Evolutionary conservation across 768 basidiomycete genomes (phyloP).

Genomic region (Panaeolus cyanescens): DNA sequence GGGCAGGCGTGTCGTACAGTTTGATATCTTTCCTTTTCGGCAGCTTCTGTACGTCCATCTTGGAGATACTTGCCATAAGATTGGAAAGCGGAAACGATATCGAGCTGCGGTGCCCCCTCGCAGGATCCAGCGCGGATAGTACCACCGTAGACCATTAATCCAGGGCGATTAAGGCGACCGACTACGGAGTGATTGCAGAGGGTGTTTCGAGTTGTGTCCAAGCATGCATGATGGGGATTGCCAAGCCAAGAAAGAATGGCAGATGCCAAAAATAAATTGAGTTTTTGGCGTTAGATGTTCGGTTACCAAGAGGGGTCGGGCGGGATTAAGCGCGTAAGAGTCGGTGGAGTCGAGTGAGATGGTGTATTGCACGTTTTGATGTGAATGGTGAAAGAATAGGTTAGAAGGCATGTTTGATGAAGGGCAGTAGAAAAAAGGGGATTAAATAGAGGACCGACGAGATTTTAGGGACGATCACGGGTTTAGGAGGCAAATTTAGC

Average conservation of each 20-base stretch:
- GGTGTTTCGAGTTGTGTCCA: too few species aligned
- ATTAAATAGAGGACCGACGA: neutral
- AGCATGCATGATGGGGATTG: neutral
- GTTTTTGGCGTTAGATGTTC: neutral
- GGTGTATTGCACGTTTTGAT: too few species aligned
- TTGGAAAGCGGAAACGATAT: constrained; percentile 98
- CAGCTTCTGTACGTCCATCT: constrained; percentile 80
- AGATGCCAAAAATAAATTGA: neutral
- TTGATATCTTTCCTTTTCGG: constrained; percentile 82
- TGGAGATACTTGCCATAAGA: constrained; percentile 94
- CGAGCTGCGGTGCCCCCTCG: constrained; percentile 83
- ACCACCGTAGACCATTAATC: constrained; percentile 97
- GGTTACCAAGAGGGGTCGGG: too few species aligned
- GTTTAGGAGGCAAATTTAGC: neutral
- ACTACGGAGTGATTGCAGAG: too few species aligned
- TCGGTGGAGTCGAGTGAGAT: neutral
- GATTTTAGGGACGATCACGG: neutral
- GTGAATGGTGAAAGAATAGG: too few species aligned
- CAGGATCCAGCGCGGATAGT: constrained; percentile 93
- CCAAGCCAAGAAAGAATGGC: neutral
- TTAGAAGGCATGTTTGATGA: neutral
- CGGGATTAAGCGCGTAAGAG: neutral
- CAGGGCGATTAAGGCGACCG: constrained; percentile 93
- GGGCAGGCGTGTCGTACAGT: constrained; percentile 94
- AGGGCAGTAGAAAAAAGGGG: neutral